Base-by-base conservation (phyloP, 2,329 filamentous ascomycete genomes). In the Monilinia polystroma region DNA sequence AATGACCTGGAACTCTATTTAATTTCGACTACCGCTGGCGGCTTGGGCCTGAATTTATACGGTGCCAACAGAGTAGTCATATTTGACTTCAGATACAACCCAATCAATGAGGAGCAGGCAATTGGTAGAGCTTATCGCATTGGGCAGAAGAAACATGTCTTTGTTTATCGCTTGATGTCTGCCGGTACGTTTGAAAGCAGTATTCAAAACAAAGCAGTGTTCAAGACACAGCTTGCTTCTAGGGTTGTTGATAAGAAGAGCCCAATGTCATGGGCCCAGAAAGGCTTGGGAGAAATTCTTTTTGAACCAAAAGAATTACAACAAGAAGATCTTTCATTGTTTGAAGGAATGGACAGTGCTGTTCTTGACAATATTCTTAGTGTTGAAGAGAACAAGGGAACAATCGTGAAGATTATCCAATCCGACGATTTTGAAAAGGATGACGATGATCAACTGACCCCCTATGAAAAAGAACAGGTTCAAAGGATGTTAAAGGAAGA, bases 1-100 rank as follows among this genome's bases (percentile, higher is more conserved):
- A 80, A 80, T 0, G 70, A 78, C 2, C 76, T 79, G 1, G 82
- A 87, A 32, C 81, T 96, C 0, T 91, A 91, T 74, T 80, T 97
- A 2, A 92, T 97, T 66, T 96, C 92, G 0, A 97, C 92, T 0
- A 87, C 78, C 68, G 92, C 93, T 11, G 93, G 93, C 29, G 92
- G 92, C 0, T 80, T 93, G 1, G 93, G 93, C 0, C 81, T 97
- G 60, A 97, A 97, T 70, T 89, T 97, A 16, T 85, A 86, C 52
- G 88, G 90, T 1, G 93, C 93, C 1, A 97, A 93, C 75, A 86
- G 93, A 26, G 91, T 97, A 1, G 84, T 97, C 26, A 89, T 97
- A 26, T 90, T 96, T 66, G 93, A 97, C 75, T 92, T 90, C 74
- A 82, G 84, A 68, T 97, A 88, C 79, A 95, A 93, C 70, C 93